Base-by-base conservation (phyloP, 805 yeast genomes). In the Diddensiella santjacobensis region DNA sequence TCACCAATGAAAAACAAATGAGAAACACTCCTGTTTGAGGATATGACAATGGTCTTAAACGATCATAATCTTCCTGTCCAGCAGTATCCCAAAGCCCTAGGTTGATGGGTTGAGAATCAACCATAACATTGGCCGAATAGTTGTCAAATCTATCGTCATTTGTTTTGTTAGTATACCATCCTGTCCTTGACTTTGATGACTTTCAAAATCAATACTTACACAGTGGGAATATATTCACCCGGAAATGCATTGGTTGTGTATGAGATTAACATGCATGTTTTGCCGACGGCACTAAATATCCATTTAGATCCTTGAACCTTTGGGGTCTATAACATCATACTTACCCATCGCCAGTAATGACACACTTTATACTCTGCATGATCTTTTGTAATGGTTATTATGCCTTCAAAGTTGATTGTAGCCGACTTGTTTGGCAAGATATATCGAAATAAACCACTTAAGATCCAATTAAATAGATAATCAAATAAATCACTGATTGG, bases 71-170 rank as follows among this genome's bases (percentile, higher is more conserved):
- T 61, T 86, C 84, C 68, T 89, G 96, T 22, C 96, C 96, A 2
- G 96, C 96, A 13, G 96, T 89, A 77, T 89, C 96, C 96, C 96
- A 89, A 40, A 89, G 74, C 20, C 95, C 95, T 44, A 89, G 73
- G 61, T 87, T 87, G 60, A 85, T 83, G 47, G 87, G 86, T 59
- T 83, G 88, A 23, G 85, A 83, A 59, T 84, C 91, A 18, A 83
- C 82, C 75, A 87, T 79, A 22, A 89, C 88, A 38, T 84, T 83
- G 15, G 95, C 91, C 2, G 95, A 79, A 65, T 89, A 89, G 67
- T 89, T 88, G 64, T 89, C 96, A 61, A 89, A 89, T 3, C 70
- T 66, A 41, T 22, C 3, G 44, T 45, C 37, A 26, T 29, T 36
- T 40, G 22, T 5, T 30, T 11, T 10, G 44, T 6, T 17, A 33